phyloP scores from a whole-genome alignment of 2,329 filamentous ascomycete genomes.

The Thielaviopsis euricoi region DNA sequence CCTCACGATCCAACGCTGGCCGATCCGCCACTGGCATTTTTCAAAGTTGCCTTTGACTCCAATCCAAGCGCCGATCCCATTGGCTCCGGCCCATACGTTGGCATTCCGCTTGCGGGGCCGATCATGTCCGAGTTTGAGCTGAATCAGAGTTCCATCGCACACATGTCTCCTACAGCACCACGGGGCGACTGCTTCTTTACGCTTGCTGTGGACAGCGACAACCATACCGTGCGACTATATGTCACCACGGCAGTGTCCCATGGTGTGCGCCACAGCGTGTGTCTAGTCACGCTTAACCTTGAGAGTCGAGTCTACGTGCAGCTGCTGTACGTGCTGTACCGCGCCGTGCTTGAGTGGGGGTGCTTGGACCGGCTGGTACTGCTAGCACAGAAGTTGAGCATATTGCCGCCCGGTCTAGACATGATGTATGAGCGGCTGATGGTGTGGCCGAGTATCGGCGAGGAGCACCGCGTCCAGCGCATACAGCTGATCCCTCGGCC shows the following conservation, averaged over 20 bases:
- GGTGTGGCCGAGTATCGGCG: not conserved
- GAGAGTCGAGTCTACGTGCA: not conserved
- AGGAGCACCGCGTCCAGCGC: not conserved
- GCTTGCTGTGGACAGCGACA: not conserved
- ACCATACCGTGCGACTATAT: constrained; percentile 1
- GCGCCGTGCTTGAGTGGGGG: constrained; percentile 4
- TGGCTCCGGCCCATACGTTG: not conserved
- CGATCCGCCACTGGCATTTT: not conserved
- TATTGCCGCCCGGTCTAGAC: not conserved
- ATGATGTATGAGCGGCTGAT: not conserved
- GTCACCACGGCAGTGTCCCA: not conserved
- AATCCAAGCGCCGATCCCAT: not conserved
- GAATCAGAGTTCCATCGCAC: not conserved
- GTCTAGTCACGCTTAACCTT: not conserved
- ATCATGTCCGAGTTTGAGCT: not conserved
- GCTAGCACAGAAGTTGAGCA: not conserved
- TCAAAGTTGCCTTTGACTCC: constrained; percentile 4
- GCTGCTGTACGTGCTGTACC: not conserved
- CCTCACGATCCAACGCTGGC: not conserved
- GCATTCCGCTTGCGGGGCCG: not conserved
- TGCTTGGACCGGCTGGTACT: not conserved
- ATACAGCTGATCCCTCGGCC: not conserved
- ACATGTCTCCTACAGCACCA: not conserved
- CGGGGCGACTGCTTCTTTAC: constrained; percentile 6
- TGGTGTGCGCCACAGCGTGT: not conserved